Evolutionary conservation across 108 stramenopile species (phyloP), one percentile per base, ranked within the genome.

Genomic region (Cyclotella distinguenda): DNA sequence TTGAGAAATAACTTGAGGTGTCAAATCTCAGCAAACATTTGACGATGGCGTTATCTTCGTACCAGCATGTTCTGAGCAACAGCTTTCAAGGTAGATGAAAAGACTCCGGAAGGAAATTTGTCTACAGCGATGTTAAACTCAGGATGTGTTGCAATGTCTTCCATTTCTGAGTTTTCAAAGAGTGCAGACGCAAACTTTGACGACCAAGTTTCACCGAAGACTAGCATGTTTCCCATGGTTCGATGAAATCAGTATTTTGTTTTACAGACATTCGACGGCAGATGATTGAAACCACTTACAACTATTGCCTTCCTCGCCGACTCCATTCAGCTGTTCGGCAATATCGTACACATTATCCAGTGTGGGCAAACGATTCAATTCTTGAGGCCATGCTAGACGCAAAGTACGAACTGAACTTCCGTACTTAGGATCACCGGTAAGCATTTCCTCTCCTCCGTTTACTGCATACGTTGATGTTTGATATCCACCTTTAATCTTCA

Each of bases 401-500:
- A 22, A 51, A 25, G 15, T 54, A 34, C 4, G 0, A 50, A 62
- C 31, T 27, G 48, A 32, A 35, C 51, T 62, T 47, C 33, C 31
- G 35, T 22, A 62, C 26, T 31, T 21, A 11, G 48, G 68, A 32
- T 51, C 48, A 22, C 68, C 68, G 16, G 47, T 36, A 0, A 70
- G 48, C 68, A 70, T 70, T 11, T 48, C 27, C 13, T 54, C 61
- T n/a, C 61, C 68, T 16, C 50, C 68, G 16, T 43, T 42, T 0
- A 70, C 60, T 16, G 61, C 40, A 21, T 63, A 62, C 33, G 68
- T 39, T 16, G 68, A 61, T 47, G 68, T 70, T 18, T 70, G 48
- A 30, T 70, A 50, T 16, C 68, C 68, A 26, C 23, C 11, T 4
- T 42, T 6, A 25, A 28, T 38, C 4, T 42, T 38, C 42, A 73